A percentile compares a stretch with the other conserved stretches of the same genome.
Evolutionary conservation across 106 monocot species (phyloP).

Genomic region (Hemerocallis citrina): DNA sequence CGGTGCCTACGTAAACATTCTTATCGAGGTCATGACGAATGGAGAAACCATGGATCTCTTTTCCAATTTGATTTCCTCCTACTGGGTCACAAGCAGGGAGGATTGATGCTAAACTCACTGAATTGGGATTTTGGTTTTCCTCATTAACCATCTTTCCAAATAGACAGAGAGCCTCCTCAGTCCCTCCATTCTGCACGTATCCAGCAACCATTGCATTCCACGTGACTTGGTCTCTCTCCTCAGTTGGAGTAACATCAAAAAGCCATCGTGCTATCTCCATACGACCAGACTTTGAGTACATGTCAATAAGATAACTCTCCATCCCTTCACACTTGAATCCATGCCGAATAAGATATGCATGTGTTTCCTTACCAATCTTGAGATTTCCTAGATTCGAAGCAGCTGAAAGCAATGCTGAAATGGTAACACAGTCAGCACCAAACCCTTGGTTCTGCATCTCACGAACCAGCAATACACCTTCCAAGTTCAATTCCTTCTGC

Average conservation of each 20-base stretch:
- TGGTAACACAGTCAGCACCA: slow-evolving; percentile 48
- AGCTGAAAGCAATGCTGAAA: slow-evolving; percentile 73
- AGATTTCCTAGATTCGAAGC: slow-evolving; percentile 65
- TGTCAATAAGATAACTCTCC: slow-evolving; percentile 87
- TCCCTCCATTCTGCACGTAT: slow-evolving; percentile 40
- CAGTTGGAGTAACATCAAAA: slow-evolving; percentile 26
- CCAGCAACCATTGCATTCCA: slow-evolving; percentile 99
- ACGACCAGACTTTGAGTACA: slow-evolving; percentile 81
- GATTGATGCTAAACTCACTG: slow-evolving; percentile 62
- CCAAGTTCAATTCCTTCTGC: slow-evolving; percentile 66
- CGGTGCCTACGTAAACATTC: slow-evolving; percentile 79
- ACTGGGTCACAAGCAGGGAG: slow-evolving; percentile 61
- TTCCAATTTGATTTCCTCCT: slow-evolving; percentile 47
- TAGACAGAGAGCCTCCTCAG: slow-evolving; percentile 40
- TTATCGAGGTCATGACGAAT: slow-evolving; percentile 36
- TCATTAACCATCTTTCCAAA: slow-evolving; percentile 58
- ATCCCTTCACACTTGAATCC: slow-evolving; percentile 67
- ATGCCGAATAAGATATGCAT: slow-evolving; percentile 66
- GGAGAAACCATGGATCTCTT: slow-evolving; percentile 72
- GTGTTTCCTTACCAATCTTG: slow-evolving; percentile 66
- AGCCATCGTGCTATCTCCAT: slow-evolving; percentile 51
- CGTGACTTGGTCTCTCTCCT: slow-evolving; percentile 65
- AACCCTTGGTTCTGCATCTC: slow-evolving; percentile 82
- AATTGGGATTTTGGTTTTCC: slow-evolving; percentile 34
- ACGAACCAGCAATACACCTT: slow-evolving; percentile 57